These are phyloP conservation scores for Dioszegia aurantiaca DNA, from an alignment of 768 basidiomycete genomes.

Conservation along the genomic window DNA sequence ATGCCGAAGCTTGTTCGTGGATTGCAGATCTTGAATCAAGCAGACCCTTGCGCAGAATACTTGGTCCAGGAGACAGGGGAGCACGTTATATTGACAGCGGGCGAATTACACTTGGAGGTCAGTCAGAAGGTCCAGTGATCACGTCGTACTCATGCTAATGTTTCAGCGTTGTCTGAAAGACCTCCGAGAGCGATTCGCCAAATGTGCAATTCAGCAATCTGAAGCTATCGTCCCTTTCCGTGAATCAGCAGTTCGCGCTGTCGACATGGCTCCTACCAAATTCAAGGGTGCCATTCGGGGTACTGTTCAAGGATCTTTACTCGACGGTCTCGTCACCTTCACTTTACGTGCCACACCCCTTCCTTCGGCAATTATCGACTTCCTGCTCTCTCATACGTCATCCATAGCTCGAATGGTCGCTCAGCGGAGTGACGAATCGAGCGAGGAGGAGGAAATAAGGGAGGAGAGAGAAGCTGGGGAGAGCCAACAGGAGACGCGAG, in stretches of 20 bases:
- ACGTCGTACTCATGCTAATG: conserved; percentile 2
- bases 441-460: conserved; percentile 28
- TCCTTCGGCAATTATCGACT: conserved; percentile 67
- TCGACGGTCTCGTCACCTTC: conserved; percentile 71
- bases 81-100: conserved; percentile 92
- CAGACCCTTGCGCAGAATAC: conserved; percentile 95
- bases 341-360: conserved; percentile 79
- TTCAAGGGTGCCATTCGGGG: conserved; percentile 68
- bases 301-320: conserved; percentile 68
- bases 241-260: conserved; percentile 80
- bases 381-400: conserved; percentile 69
- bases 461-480: conserved; percentile 63
- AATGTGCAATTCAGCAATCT: conserved; percentile 86
- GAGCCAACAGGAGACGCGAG: conserved; percentile 62
- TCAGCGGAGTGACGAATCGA: conserved; percentile 44
- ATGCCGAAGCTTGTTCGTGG: conserved; percentile 86
- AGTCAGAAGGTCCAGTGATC: conserved; percentile 18
- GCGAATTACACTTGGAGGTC: conserved; percentile 93
- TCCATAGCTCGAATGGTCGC: conserved; percentile 63
- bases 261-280: conserved; percentile 74
- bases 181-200: conserved; percentile 89
- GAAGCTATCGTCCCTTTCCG: conserved; percentile 97
- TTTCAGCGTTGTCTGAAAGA: conserved; percentile 91
- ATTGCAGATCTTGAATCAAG: conserved; percentile 81
- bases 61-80: conserved; percentile 97